phyloP scores from a whole-genome alignment of 2,329 filamentous ascomycete species.

The Emergomyces africanus region DNA sequence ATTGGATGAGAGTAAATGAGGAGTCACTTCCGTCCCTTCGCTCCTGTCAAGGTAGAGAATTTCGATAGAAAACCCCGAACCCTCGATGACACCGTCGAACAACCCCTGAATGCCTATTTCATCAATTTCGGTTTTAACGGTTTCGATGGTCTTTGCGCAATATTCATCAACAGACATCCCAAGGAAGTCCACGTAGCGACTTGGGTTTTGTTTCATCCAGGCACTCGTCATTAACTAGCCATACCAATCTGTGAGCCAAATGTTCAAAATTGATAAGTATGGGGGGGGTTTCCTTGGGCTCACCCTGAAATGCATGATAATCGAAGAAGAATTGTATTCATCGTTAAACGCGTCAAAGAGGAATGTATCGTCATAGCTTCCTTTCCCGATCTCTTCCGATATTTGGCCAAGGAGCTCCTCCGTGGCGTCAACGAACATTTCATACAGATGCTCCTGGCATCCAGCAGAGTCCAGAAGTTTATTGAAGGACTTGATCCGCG shows the following conservation, averaged over 20 bases:
- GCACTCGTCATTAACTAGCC: slow-evolving; percentile 64
- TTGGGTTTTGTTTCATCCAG: slow-evolving; percentile 64
- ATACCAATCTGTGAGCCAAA: slow-evolving; percentile 1
- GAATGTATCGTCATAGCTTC: slow-evolving; percentile 42
- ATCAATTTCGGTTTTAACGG: slow-evolving; percentile 73
- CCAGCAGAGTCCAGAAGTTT: slow-evolving; percentile 57
- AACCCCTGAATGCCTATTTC: slow-evolving; percentile 72
- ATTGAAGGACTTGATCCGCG: slow-evolving; percentile 58
- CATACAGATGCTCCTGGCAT: slow-evolving; percentile 56
- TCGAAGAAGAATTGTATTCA: slow-evolving; percentile 49
- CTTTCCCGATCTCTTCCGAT: slow-evolving; percentile 41
- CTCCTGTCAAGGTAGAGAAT: slow-evolving; percentile 87
- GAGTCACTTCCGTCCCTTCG: slow-evolving; percentile 57
- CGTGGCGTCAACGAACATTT: slow-evolving; percentile 73
- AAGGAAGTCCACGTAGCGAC: slow-evolving; percentile 61
- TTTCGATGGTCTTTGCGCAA: slow-evolving; percentile 57
- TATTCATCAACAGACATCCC: slow-evolving; percentile 53
- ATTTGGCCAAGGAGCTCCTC: slow-evolving; percentile 55
- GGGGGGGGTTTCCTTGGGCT: slow-evolving; percentile 12
- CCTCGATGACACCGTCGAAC: slow-evolving; percentile 65
- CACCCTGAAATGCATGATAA: slow-evolving; percentile 73
- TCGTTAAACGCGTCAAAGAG: slow-evolving; percentile 65
- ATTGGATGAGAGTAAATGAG: slow-evolving; percentile 27
- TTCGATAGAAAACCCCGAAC: slow-evolving; percentile 66
- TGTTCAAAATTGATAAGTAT: not conserved